Base-by-base conservation (phyloP, 1,284 basidiomycete species). In the Hymenochaete sp. region DNA sequence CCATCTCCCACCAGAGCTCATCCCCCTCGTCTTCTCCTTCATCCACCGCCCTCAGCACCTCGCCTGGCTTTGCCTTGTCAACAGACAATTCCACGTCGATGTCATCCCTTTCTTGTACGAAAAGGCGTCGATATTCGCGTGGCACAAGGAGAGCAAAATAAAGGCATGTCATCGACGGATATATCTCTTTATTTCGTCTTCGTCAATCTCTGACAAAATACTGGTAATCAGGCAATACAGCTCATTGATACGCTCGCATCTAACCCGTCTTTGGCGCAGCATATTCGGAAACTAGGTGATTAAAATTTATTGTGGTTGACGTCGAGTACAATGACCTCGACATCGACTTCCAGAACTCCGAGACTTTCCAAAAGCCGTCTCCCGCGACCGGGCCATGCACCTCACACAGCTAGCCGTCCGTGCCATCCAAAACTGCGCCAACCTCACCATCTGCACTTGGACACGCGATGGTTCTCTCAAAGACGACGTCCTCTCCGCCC, bases 381-480 rank as follows among this genome's bases (percentile, higher is more conserved):
- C 45, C 4, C 40, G 37, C 33, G 38, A 38, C 14, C 35, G 40
- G n/a, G 26, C 38, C 6, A 14, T 64, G 8, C 56, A 64, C 1
- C 53, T 73, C 16, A 55, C 65, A 10, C 57, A 62, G 3, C 52
- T 62, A 13, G 75, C 79, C 40, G 43, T 70, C 2, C 55, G 50
- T 32, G 82, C 73, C 0, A 60, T 87, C 11, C 55, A 58, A 38
- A 82, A 85, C 53, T 83, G 82, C 53, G 54, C 62, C 26, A 75
- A 76, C 50, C 67, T 87, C 8, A 63, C 54, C 27, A 65, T 75
- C 4, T 84, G 79, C 56, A 75, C 73, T 7, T 87, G 82, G 83
- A 86, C 83, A 4, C 72, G 83, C 32, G 79, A 86, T 53, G 80
- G 82, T 2, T 77, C 82, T 2, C 62, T 87, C 21, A 75, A 67